Base-by-base conservation (phyloP, 495 filamentous ascomycete genomes). In the Bacidia gigantensis region DNA sequence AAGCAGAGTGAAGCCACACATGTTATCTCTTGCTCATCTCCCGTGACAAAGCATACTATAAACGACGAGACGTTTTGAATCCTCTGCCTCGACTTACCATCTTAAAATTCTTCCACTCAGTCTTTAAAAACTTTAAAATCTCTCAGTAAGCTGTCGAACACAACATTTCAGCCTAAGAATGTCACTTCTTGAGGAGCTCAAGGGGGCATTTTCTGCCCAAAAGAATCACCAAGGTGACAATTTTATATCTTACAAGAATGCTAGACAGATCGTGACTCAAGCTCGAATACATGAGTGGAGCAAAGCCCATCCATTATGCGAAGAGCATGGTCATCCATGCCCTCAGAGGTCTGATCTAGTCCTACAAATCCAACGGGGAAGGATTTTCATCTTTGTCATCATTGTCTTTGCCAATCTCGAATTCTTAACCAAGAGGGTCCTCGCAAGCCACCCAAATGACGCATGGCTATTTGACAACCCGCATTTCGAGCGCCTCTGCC, bases 101-200 rank as follows among this genome's bases (percentile, higher is more conserved):
- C 5, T 24, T 47, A 25, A 26, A 2, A n/a, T 24, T 24, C 26
- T 41, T 38, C 44, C 43, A 23, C 51, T 26, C 18, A 11, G 38
- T 39, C 51, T 12, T 47, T 18, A 14, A 23, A 20, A 47, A 22
- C 17, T n/a, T n/a, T n/a, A n/a, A n/a, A n/a, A 25, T 5, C 20
- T 17, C 12, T 7, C 5, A 0, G 25, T 47, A 26, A 48, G 44
- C 43, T 18, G 44, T 48, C 26, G 40, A 48, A 26, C 26, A 20
- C 45, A 0, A 29, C 51, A 20, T 53, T 17, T 10, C 10, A 3
- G 24, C 26, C 10, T 48, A 43, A 21, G 35, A 45, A 55, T 55
- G 53, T 55, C 53, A 26, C 53, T 55, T 51, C 53, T 55, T 25
- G 53, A 55, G 47, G 46, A 45, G 23, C 46, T 55, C 35, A 44